These are phyloP conservation scores for Chamaenerion angustifolium DNA, from an alignment of 345 rosid species.

Conservation along the genomic window DNA sequence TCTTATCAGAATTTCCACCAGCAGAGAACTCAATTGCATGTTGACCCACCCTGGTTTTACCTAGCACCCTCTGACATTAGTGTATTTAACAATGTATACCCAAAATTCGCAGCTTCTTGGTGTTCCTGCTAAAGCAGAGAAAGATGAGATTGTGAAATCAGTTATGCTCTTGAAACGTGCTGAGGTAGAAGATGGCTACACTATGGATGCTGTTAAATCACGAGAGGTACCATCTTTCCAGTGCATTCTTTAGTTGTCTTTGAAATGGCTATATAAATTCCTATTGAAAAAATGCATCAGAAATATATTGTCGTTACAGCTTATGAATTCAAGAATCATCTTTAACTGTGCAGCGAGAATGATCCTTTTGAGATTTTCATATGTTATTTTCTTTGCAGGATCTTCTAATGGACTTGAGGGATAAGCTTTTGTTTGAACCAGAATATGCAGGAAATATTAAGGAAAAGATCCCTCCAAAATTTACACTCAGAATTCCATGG, in stretches of 20 bases:
- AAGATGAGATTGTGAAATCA: constrained; percentile 83
- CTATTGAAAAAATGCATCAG: not conserved
- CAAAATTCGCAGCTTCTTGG: constrained; percentile 53
- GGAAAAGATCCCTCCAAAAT: constrained; percentile 61
- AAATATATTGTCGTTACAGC: not conserved
- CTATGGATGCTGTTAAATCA: constrained; percentile 47
- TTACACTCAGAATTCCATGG: constrained; percentile 70
- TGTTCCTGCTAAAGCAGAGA: constrained; percentile 60
- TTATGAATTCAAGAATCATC: not conserved
- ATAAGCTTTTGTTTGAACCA: constrained; percentile 89
- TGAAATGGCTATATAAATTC: too few species aligned
- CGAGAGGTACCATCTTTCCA: constrained; percentile 52
- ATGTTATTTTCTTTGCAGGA: constrained; percentile 29
- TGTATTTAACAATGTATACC: too few species aligned
- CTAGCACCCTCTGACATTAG: too few species aligned
- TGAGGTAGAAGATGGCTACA: constrained; percentile 85
- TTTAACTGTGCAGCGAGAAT: not conserved
- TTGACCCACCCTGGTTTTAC: too few species aligned
- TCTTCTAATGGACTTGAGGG: constrained; percentile 83
- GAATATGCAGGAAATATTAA: constrained; percentile 79
- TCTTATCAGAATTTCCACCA: too few species aligned
- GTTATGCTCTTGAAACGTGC: constrained; percentile 58
- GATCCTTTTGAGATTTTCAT: not conserved
- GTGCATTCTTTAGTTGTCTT: not conserved
- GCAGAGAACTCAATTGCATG: too few species aligned